Conservation (phyloP, 139 green algal species). For the Astrephomene gubernaculifera region DNA sequence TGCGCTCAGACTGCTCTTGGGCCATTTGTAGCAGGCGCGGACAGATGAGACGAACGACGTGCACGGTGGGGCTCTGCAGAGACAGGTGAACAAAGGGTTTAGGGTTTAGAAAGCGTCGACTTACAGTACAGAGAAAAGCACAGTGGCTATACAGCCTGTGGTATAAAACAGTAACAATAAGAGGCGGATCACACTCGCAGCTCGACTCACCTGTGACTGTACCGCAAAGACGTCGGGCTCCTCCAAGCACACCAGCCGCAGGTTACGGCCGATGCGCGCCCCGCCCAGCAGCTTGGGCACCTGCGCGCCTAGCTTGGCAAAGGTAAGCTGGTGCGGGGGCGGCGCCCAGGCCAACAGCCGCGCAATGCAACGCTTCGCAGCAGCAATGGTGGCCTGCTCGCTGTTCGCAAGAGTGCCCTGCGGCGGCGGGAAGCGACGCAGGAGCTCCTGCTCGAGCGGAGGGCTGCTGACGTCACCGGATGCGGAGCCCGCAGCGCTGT, state of each 20-base stretch:
- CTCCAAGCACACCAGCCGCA: slow-evolving; percentile 39
- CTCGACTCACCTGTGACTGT: slow-evolving; percentile 35
- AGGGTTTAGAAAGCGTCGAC: too few species aligned
- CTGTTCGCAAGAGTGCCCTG: background rate
- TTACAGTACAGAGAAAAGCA: too few species aligned
- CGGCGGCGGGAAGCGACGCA: slow-evolving; percentile 13
- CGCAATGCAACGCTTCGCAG: slow-evolving; percentile 42
- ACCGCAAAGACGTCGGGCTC: slow-evolving; percentile 34
- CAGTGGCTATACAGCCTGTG: too few species aligned
- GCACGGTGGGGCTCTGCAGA: slow-evolving; percentile 37
- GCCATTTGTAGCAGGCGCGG: slow-evolving; percentile 22
- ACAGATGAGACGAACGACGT: slow-evolving; percentile 25
- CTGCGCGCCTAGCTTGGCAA: slow-evolving; percentile 44
- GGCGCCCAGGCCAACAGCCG: slow-evolving; percentile 41
- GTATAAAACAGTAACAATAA: too few species aligned
- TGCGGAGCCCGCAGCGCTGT: background rate
- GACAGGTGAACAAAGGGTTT: background rate
- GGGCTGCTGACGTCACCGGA: background rate
- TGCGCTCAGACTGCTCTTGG: slow-evolving; percentile 8
- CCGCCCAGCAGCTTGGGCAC: slow-evolving; percentile 40
- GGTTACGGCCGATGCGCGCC: slow-evolving; percentile 31
- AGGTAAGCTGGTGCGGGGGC: slow-evolving; percentile 40
- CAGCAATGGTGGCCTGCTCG: slow-evolving; percentile 16
- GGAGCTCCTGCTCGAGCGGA: slow-evolving; percentile 36
- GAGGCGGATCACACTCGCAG: too few species aligned